Evolutionary conservation across 2,329 filamentous ascomycete species (phyloP), one percentile per base, ranked within the genome.

Genomic region (Colletotrichum ledebouriae): DNA sequence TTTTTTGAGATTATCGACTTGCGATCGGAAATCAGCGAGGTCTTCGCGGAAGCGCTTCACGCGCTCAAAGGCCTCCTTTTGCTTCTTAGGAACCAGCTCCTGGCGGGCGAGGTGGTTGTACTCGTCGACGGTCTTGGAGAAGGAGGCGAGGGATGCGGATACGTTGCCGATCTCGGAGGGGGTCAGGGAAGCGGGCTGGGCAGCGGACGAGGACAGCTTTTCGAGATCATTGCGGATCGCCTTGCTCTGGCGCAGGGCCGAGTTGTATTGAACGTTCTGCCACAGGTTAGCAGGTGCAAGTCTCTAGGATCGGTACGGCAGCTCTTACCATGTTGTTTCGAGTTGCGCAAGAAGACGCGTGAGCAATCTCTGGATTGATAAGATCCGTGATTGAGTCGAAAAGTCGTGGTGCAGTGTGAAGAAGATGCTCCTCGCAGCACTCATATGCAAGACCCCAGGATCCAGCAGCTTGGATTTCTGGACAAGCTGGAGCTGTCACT

Each of bases 71-170:
- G 95, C 96, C 76, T 98, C 97, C 69, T 96, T 91, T 73, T 97
- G 93, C 81, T 98, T 99, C 68, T 93, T 91, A 4, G 92, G 87
- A 64, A 97, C 94, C 37, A 97, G 89, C 79, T 99, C 96, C 75
- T 95, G 92, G 72, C 93, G 92, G 1, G 94, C 92, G 34, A 97
- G 89, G 63, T 87, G 87, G 75, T 92, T 89, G 84, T 99, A 99
- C 77, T 98, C 94, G 81, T 98, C 94, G 72, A 99, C 86, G 1
- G 94, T 97, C 70, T 96, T 93, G 53, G 92, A 89, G 79, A 99
- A 94, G 68, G 94, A 81, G 49, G 92, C 90, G 34, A 97, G 83
- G 13, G 92, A 92, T 20, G 90, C 91, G n/a, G 91, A 91, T 71
- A 94, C 88, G 79, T 94, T 92, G 76, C 91, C 91, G 79, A 85